Percentiles rank a stretch among this genome's conserved stretches.
phyloP scores from a whole-genome alignment of 192 early-diverging fungal species.

The Coemansia sp. region DNA sequence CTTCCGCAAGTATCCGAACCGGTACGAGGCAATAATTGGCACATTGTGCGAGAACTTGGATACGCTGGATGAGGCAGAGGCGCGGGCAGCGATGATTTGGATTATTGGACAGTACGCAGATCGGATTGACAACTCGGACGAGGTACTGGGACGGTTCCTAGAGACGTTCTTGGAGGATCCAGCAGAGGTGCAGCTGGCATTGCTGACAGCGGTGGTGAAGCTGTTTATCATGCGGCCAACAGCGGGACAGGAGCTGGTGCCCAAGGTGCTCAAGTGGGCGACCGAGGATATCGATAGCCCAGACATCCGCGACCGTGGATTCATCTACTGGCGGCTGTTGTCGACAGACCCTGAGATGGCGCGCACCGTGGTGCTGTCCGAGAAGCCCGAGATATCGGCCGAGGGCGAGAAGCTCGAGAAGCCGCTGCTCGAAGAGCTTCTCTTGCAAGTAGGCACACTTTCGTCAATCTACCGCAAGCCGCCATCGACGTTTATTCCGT shows the following conservation, averaged over 20 bases:
- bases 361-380: constrained; percentile 79
- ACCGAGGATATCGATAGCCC: constrained; percentile 96
- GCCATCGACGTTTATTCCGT: constrained; percentile 81
- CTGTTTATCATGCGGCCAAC: constrained; percentile 91
- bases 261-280: constrained; percentile 90
- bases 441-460: constrained; percentile 83
- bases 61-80: constrained; percentile 94
- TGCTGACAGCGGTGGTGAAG: constrained; percentile 96
- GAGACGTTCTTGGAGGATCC: constrained; percentile 90
- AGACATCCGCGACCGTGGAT: constrained; percentile 95
- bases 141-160: constrained; percentile 82
- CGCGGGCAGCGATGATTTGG: constrained; percentile 99
- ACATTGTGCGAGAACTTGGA: constrained; percentile 95
- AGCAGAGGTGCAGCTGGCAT: constrained; percentile 84
- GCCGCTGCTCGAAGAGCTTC: constrained; percentile 80
- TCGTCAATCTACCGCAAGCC: constrained; percentile 93
- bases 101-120: constrained; percentile 99
- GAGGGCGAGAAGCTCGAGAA: constrained; percentile 92
- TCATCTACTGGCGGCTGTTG: constrained; percentile 96
- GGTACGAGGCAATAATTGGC: constrained; percentile 91
- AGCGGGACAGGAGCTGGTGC: constrained; percentile 88
- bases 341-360: constrained; percentile 85
- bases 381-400: constrained; percentile 91
- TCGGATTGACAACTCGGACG: constrained; percentile 94
- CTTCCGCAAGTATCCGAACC: constrained; percentile 97